These are phyloP conservation scores for Rhynchospora tenuis DNA, from an alignment of 176 grass and related monocot species.

Conservation along the genomic window DNA sequence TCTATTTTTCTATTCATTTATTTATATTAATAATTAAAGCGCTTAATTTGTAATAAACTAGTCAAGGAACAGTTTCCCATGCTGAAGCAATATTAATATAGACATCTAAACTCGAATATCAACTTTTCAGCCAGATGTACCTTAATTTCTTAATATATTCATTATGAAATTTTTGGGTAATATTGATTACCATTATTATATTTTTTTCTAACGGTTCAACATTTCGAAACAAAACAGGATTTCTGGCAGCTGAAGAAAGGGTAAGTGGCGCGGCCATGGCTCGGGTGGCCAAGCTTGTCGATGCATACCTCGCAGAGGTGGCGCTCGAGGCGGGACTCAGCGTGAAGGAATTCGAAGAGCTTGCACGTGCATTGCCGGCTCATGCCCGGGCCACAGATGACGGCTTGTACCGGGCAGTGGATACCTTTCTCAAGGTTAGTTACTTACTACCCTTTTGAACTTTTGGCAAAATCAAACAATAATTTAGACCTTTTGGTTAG, in stretches of 20 bases:
- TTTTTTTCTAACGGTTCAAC: neutral
- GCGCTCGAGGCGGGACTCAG: conserved; percentile 68
- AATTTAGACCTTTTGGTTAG: neutral
- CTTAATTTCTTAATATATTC: neutral
- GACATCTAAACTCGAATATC: no score
- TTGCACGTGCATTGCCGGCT: conserved; percentile 55
- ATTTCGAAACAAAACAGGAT: neutral
- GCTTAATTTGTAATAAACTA: no score
- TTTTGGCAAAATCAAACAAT: neutral
- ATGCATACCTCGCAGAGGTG: conserved; percentile 76
- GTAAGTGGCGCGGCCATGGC: conserved; percentile 39
- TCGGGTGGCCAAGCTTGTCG: conserved; percentile 69
- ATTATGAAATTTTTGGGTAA: no score
- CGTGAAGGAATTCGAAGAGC: conserved; percentile 69
- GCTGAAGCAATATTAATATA: no score
- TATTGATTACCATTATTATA: neutral
- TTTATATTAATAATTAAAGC: no score
- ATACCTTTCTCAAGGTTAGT: conserved; percentile 93
- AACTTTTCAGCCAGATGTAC: no score
- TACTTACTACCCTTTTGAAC: neutral
- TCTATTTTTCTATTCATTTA: neutral
- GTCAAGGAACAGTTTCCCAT: no score
- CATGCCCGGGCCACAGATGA: conserved; percentile 79
- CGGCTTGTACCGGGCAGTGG: conserved; percentile 83
- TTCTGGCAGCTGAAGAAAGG: conserved; percentile 16